Conservation (phyloP, 257 asterid genomes). For the Solanum appendiculatum region DNA sequence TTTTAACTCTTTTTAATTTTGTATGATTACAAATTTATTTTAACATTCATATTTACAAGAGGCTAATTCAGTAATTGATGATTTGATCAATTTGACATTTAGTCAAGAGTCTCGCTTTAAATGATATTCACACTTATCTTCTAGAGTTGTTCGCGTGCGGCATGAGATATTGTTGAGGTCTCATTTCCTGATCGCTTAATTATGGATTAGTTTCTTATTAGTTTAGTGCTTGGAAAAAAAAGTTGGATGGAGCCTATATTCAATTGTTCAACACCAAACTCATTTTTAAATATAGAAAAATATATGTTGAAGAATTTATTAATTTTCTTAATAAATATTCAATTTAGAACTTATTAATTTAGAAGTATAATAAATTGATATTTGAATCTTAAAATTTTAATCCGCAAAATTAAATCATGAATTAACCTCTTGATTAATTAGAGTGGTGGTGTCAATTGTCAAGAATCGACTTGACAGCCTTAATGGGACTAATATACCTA, state of each 20-base stretch:
- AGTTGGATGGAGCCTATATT: background rate
- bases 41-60: background rate
- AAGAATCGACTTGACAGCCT: background rate
- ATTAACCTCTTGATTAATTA: background rate
- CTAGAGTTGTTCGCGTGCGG: too few species aligned
- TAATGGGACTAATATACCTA: background rate
- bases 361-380: background rate
- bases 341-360: background rate
- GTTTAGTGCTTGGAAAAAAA: too few species aligned
- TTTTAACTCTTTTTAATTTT: too few species aligned
- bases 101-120: too few species aligned
- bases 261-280: background rate
- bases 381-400: background rate
- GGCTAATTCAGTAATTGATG: too few species aligned
- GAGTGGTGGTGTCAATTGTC: background rate
- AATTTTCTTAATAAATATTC: background rate
- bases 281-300: background rate
- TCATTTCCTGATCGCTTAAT: too few species aligned
- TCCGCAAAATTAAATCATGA: background rate
- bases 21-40: background rate
- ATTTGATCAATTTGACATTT: too few species aligned
- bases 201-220: too few species aligned
- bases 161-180: too few species aligned
- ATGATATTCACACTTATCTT: too few species aligned
- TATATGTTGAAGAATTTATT: background rate